Evolutionary conservation across 768 basidiomycete species (phyloP), one percentile per base, ranked within the genome.

Genomic region (Trametes cubensis): DNA sequence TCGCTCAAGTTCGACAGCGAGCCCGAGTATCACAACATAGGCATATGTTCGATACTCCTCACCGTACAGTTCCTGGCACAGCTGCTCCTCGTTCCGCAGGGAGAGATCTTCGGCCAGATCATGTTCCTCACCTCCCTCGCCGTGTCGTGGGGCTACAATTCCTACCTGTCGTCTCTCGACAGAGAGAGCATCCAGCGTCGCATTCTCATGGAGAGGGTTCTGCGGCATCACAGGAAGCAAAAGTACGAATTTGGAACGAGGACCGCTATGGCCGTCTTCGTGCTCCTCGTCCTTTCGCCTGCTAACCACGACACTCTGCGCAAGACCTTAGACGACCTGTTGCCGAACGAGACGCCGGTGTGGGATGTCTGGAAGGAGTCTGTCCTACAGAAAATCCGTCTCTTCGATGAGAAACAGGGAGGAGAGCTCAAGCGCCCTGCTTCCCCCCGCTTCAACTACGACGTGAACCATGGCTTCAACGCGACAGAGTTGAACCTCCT

Each of bases 1-100:
- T 61, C 56, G 20, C 56, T 65, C 38, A 47, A 61, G 30, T 65
- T 58, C 41, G 17, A 11, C 17, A 61, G 60, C 60, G 60, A 65
- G 34, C 60, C 55, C 3, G 56, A 61, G 46, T 65, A 61, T 38
- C 59, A 61, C 58, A 58, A 57, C 42, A 65, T 65, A 53, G 60
- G 60, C 21, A 28, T 28, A 17, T 54, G 53, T 47, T 61, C 60
- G 2, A 30, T 59, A 41, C 55, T 62, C 21, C 34, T 62, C 21
- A 55, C 54, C 18, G 25, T 20, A 17, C 61, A 62, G 30, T 62
- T 62, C 26, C 53, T 62, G 2, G 51, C 59, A 3, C 59, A 60
- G 25, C 45, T 60, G 4, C 45, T 60, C 51, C 52, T 60, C 8
- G 61, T 62, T 7, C 61, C 61, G 5, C 61, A 62, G 25, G 61